Base-by-base conservation (phyloP, 495 filamentous ascomycete genomes). In the Penicillium goetzii region DNA sequence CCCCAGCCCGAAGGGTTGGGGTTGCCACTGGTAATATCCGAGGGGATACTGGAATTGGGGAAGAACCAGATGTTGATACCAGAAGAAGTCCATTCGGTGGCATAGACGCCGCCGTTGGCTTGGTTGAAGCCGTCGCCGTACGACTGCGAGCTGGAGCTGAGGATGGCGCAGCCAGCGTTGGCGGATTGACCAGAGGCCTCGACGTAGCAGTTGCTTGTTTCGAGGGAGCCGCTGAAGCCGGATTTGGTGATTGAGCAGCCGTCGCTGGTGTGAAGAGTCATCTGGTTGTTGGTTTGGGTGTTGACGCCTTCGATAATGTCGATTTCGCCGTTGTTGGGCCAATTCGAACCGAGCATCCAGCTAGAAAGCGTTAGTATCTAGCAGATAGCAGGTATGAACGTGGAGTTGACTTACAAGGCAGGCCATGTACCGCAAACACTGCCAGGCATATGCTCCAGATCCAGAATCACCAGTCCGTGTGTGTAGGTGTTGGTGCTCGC, bases 221-320 rank as follows among this genome's bases (percentile, higher is more conserved):
- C 28, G 53, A 83, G 62, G 43, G 62, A 54, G 51, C 84, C 78
- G 7, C 63, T 68, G 55, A 81, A 75, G 53, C 84, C 86, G 8
- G 73, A 73, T 62, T 76, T 68, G 23, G 65, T 58, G 77, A 90
- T 85, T 30, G 73, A 72, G 79, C 89, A 92, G 51, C 79, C 81
- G 11, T 79, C 66, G 51, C 78, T 80, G 38, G 88, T 91, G 79
- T 91, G 89, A 5, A 91, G 80, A 43, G 88, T 84, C 81, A 90
- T 86, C 38, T 83, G 77, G 73, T 90, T 89, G 32, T 75, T 74
- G 36, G 76, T 66, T 15, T 78, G 71, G 28, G 74, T 68, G 78
- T 90, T 89, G 55, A 87, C 87, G 41, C 88, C 85, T 73, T 92
- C 89, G 76, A 93, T 88, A 51, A 92, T 82, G 60, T 92, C 89